Evolutionary conservation across 768 basidiomycete species (phyloP).

Genomic region (Tremella yokohamensis): DNA sequence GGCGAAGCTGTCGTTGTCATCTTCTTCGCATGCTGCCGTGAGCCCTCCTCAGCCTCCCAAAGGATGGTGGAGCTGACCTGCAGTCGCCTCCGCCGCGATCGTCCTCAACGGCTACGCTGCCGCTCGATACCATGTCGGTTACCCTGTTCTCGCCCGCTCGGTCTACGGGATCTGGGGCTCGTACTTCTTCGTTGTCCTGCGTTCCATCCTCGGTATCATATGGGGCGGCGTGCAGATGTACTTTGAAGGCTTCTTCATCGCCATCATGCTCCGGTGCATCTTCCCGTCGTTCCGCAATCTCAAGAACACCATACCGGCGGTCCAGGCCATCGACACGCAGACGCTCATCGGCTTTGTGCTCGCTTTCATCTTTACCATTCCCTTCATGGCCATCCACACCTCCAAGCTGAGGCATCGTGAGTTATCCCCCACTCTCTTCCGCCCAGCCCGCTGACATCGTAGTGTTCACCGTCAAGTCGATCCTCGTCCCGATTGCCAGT

Average conservation of each 20-base stretch:
- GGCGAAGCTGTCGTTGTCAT: too few relatives aligned
- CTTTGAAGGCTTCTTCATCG: conserved; percentile 11
- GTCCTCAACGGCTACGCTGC: background rate
- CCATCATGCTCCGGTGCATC: conserved; percentile 1
- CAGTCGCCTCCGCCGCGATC: too few relatives aligned
- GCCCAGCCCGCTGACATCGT: too few relatives aligned
- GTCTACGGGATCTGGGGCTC: conserved; percentile 9
- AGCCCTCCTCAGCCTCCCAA: too few relatives aligned
- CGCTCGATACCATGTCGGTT: conserved; percentile 15
- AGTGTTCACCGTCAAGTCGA: conserved; percentile 11
- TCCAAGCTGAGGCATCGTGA: conserved; percentile 21
- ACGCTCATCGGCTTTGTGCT: too few relatives aligned
- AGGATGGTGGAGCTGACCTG: too few relatives aligned
- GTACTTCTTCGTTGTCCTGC: conserved; percentile 11
- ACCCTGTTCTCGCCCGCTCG: conserved; percentile 11
- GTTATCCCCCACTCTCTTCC: background rate
- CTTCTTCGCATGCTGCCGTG: too few relatives aligned
- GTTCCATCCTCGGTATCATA: conserved; percentile 11
- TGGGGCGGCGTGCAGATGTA: conserved; percentile 11
- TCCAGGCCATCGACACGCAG: too few relatives aligned
- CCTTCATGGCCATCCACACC: conserved; percentile 27
- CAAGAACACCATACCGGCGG: too few relatives aligned
- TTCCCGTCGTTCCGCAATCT: too few relatives aligned
- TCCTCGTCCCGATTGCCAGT: conserved; percentile 10
- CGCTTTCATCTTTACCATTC: conserved; percentile 3